Conservation (phyloP, 257 asterid genomes). For the Ligustrum vulgare region DNA sequence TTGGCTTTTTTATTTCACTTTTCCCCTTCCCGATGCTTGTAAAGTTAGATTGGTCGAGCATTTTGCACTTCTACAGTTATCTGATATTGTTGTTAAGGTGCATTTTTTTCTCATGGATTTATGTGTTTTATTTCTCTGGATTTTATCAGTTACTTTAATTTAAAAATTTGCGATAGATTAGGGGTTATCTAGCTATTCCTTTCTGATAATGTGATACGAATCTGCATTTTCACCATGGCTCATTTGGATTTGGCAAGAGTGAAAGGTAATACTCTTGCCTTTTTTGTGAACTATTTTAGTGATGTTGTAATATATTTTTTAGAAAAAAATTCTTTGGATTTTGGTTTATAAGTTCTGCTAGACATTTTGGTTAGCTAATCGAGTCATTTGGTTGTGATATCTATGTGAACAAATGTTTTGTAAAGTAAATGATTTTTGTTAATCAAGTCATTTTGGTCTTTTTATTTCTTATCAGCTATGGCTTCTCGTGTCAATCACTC, state of each 20-base stretch:
- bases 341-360: not conserved
- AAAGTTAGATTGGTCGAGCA: no score
- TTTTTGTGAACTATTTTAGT: not conserved
- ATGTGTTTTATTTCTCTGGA: no score
- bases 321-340: not conserved
- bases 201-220: no score
- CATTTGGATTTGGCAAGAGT: constrained; percentile 12
- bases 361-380: not conserved
- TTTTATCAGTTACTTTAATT: no score
- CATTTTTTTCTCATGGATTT: no score
- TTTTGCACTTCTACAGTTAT: no score
- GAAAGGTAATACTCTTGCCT: not conserved
- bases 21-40: no score
- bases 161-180: no score
- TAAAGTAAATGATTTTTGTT: not conserved
- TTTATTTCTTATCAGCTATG: not conserved
- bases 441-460: not conserved
- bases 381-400: not conserved
- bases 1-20: no score
- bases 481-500: not conserved
- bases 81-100: no score
- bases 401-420: not conserved
- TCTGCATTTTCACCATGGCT: no score
- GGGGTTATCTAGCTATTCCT: no score
- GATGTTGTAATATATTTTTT: not conserved